Base-by-base conservation (phyloP, 257 asterid genomes). In the Echites panduratus region DNA sequence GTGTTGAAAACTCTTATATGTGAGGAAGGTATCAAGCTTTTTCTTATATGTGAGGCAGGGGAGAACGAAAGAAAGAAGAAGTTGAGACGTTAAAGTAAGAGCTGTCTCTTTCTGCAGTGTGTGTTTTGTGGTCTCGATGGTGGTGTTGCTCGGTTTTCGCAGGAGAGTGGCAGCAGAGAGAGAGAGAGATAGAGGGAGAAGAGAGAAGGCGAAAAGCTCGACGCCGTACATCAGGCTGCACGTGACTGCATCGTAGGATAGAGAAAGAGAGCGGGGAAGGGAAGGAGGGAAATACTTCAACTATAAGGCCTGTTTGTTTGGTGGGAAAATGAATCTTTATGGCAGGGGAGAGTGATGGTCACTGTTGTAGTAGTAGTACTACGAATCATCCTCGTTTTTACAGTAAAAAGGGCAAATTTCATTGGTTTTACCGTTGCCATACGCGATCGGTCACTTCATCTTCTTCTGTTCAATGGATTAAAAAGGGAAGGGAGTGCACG, bases 151-250 rank as follows among this genome's bases (percentile, higher is more conserved):
- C 4, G 75, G 35, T 45, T 75, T 66, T 70, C n/a, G 52, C 35
- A 75, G 78, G 78, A 54, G 54, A 4, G 7, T 61, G 58, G 63
- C 49, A 44, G 40, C 12, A 58, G 38, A 72, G 81, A 79, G 79
- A 68, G 83, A 56, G 59, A 76, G 54, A 47, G 73, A 67, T 38
- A 65, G 65, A 19, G 81, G 72, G 26, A 19, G 26, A 4, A 52
- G 57, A 59, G 85, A 67, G 76, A 12, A 27, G 58, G 56, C 16
- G 63, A 43, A 44, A 56, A 76, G 54, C n/a, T 40, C 58, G 68
- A 79, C 73, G 77, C 71, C 81, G 88, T 85, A 82, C 84, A 53
- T 75, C 84, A 83, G 86, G 76, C 64, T 81, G 79, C 93, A 88
- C 89, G 93, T 86, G 90, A 82, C 80, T n/a, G 81, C 79, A 53